Percentiles rank a stretch among this genome's conserved stretches.
phyloP scores from a whole-genome alignment of 163 green algal genomes.

The Chlamydomonas reinhardtii region DNA sequence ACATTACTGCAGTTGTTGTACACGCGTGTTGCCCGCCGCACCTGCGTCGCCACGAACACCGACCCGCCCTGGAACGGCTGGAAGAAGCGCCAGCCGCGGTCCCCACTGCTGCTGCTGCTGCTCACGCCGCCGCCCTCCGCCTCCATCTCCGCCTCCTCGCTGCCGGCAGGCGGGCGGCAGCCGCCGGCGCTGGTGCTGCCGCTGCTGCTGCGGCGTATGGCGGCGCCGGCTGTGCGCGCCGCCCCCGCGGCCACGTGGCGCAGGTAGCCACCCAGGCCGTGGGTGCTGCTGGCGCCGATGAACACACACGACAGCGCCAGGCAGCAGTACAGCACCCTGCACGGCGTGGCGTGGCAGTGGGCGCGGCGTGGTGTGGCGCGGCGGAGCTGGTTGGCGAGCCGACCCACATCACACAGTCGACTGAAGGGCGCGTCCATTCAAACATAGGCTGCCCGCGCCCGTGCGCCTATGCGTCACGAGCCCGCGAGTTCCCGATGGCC shows the following conservation, averaged over 20 bases:
- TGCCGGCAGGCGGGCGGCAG: background rate
- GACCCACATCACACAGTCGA: too few relatives aligned
- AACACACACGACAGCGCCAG: conserved; percentile 67
- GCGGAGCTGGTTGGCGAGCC: too few relatives aligned
- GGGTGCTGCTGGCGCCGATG: conserved; percentile 65
- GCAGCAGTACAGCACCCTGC: conserved; percentile 72
- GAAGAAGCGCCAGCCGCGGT: conserved; percentile 79
- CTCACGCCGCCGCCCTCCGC: background rate
- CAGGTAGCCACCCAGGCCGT: conserved; percentile 69
- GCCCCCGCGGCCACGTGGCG: conserved; percentile 24
- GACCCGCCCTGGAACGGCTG: conserved; percentile 84
- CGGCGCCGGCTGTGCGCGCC: conserved; percentile 12
- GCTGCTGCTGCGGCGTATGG: conserved; percentile 7
- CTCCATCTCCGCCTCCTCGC: background rate
- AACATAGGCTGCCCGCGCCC: too few relatives aligned
- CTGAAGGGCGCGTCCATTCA: too few relatives aligned
- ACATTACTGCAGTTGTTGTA: too few relatives aligned
- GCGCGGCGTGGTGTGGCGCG: too few relatives aligned
- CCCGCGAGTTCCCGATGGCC: too few relatives aligned
- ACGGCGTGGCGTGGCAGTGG: background rate
- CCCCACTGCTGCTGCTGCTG: background rate
- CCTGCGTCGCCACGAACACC: conserved; percentile 85
- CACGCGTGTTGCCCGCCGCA: background rate
- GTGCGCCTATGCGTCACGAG: too few relatives aligned
- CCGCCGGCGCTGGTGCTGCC: background rate